Base-by-base conservation (phyloP, 2,329 filamentous ascomycete species). In the Exserohilum rostratum region DNA sequence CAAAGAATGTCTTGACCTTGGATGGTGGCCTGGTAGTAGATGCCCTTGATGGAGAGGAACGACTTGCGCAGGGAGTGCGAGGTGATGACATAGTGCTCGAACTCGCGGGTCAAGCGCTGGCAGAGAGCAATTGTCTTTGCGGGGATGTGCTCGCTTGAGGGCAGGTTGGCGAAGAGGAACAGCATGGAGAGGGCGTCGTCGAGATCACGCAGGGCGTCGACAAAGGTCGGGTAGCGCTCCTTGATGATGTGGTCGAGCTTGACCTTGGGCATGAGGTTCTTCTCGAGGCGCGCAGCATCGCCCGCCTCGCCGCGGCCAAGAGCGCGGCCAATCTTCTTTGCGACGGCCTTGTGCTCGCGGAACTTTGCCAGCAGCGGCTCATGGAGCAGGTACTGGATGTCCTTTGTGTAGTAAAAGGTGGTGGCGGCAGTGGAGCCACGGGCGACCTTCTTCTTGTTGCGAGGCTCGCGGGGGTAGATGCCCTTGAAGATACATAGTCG, bases 401-500 rank as follows among this genome's bases (percentile, higher is more conserved):
- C 95, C 82, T 96, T 96, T 74, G 93, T 87, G 78, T 88, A 88
- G 79, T 88, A 88, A 76, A 98, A 99, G 59, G 95, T 99, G 25
- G 93, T 98, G 51, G 90, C 93, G 58, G 89, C 87, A 31, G 90
- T 96, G 22, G 92, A 87, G 56, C 90, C 91, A 78, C 96, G 96
- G 73, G 90, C 91, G 37, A 90, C 95, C 85, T 97, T 97, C 83
- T 96, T 97, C 83, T 92, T 93, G 82, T 90, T 96, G 73, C 95
- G 87, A 61, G 95, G 95, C 82, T 99, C 95, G 71, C 95, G 90
- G 64, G 95, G 95, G 79, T 97, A 99, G 76, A 99, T 98, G 83
- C 85, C 95, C 83, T 98, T 98, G 89, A 96, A 99, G 77, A 99
- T 99, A 81, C 95, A 99, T 75, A 99, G 85, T 80, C 96, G 90